Percentiles rank a stretch among this genome's conserved stretches.
phyloP scores from a whole-genome alignment of 495 filamentous ascomycete genomes.

The Venustampulla echinocandica region DNA sequence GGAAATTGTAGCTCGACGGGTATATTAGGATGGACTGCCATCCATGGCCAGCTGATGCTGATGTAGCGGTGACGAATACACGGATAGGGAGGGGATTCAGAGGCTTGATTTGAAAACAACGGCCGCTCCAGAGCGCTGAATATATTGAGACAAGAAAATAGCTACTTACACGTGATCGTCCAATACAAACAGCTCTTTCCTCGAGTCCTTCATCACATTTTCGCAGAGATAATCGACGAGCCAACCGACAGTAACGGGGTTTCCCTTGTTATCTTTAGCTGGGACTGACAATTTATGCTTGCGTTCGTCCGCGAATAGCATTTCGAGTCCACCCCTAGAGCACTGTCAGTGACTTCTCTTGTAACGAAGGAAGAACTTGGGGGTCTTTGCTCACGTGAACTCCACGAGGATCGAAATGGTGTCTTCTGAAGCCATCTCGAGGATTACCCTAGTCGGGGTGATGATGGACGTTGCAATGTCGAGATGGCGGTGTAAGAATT shows the following conservation, averaged over 20 bases:
- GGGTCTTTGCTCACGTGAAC: constrained; percentile 53
- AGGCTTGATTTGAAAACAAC: constrained; percentile 8
- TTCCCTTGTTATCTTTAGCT: constrained; percentile 45
- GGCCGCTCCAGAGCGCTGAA: constrained; percentile 1
- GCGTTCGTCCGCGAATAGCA: constrained; percentile 77
- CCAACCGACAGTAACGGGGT: constrained; percentile 59
- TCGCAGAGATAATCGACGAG: constrained; percentile 75
- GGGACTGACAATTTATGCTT: constrained; percentile 65
- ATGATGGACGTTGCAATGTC: not conserved
- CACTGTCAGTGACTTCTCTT: constrained; percentile 27
- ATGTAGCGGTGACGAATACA: constrained; percentile 12
- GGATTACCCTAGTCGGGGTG: no score
- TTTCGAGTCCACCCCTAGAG: constrained; percentile 76
- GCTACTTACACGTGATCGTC: constrained; percentile 73
- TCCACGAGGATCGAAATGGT: constrained; percentile 47
- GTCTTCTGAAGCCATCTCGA: constrained; percentile 11
- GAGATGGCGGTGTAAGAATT: not conserved
- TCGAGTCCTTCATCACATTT: constrained; percentile 73
- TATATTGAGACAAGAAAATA: not conserved
- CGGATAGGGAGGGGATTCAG: constrained; percentile 15
- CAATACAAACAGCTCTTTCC: constrained; percentile 83
- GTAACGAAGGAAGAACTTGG: constrained; percentile 2
- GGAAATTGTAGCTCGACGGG: no score
- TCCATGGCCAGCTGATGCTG: constrained; percentile 22
- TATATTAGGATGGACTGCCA: no score